phyloP scores from a whole-genome alignment of 2,329 filamentous ascomycete species.

The Hypoxylon sp. region DNA sequence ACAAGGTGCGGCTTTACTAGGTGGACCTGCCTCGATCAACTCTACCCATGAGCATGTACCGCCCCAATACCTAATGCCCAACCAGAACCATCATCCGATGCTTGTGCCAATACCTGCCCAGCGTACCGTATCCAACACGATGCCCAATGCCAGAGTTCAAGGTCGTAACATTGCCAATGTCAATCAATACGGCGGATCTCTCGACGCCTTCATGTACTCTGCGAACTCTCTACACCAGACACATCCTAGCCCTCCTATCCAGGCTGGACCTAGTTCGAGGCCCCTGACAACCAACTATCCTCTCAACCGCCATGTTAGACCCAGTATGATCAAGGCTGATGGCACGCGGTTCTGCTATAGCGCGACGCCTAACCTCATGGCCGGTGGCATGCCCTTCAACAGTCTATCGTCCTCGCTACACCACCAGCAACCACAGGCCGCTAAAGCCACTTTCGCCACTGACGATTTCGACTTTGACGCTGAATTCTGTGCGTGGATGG shows the following conservation, averaged over 20 bases:
- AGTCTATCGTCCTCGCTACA: not conserved
- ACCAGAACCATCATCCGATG: not conserved
- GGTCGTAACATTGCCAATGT: not conserved
- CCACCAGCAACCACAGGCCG: not conserved
- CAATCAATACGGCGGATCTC: not conserved
- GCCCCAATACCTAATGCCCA: not conserved
- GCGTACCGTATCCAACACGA: not conserved
- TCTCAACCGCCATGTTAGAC: not conserved
- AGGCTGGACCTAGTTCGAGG: not conserved
- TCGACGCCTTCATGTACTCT: not conserved
- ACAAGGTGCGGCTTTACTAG: not conserved
- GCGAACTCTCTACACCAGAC: not conserved
- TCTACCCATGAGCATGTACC: not conserved
- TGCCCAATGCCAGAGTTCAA: not conserved
- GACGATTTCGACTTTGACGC: slow-evolving; percentile 31
- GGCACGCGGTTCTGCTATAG: not conserved
- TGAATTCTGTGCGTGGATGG: slow-evolving; percentile 29
- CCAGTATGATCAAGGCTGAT: not conserved
- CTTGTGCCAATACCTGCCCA: not conserved
- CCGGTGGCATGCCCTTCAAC: not conserved
- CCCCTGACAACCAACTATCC: not conserved
- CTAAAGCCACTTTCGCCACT: not conserved
- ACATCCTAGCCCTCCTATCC: not conserved
- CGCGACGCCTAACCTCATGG: not conserved
- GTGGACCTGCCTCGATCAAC: not conserved